phyloP scores from a whole-genome alignment of 2,329 filamentous ascomycete species.

The Cercospora sp. region DNA sequence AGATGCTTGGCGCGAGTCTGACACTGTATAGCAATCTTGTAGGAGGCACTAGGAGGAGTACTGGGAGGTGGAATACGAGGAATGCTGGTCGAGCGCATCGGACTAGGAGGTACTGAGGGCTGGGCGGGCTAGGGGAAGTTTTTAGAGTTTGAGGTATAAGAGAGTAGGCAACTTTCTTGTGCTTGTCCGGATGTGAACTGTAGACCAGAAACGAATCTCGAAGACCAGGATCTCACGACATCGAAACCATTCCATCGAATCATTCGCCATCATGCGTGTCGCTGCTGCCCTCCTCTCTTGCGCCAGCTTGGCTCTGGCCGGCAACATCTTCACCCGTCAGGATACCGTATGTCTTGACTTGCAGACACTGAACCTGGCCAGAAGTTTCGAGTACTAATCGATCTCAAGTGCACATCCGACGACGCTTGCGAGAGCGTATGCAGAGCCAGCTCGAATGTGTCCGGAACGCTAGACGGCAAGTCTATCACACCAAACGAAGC shows the following conservation, averaged over 20 bases:
- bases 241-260: no score
- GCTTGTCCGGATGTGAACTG: background rate
- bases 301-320: constrained; percentile 2
- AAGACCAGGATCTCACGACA: background rate
- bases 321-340: background rate
- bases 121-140: background rate
- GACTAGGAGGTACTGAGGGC: background rate
- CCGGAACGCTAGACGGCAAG: constrained; percentile 8
- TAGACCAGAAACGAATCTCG: background rate
- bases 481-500: constrained; percentile 18
- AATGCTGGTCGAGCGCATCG: background rate
- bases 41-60: background rate
- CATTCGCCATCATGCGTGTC: background rate
- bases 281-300: background rate
- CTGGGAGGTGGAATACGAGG: background rate
- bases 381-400: background rate
- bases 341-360: background rate
- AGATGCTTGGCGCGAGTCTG: background rate
- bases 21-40: background rate
- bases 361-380: background rate
- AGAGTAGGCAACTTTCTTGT: no score
- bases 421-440: constrained; percentile 20
- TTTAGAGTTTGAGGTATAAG: background rate
- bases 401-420: constrained; percentile 18
- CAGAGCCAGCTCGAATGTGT: background rate